A percentile compares a stretch with the other conserved stretches of the same genome.
These are phyloP conservation scores for Fraxinus quadrangulata DNA, from an alignment of 257 asterid species.

Conservation along the genomic window DNA sequence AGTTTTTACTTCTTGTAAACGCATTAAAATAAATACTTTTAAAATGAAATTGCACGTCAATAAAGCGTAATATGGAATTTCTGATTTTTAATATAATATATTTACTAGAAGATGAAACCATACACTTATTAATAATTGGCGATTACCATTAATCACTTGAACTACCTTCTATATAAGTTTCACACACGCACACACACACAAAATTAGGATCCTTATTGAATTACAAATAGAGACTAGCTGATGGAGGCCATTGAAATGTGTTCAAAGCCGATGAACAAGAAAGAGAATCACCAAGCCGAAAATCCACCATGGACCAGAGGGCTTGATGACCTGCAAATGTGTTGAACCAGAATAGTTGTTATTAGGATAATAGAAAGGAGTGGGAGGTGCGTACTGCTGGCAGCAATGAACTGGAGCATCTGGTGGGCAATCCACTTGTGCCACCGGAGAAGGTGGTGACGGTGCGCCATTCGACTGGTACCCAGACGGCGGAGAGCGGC, in stretches of 20 bases:
- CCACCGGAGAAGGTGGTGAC: conserved; percentile 26
- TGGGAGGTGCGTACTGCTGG: conserved; percentile 26
- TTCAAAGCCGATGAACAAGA: conserved; percentile 16
- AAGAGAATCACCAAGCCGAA: conserved; percentile 11
- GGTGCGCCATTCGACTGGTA: conserved; percentile 18
- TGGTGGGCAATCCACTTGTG: conserved; percentile 38
- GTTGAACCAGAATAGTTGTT: conserved; percentile 25
- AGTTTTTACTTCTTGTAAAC: too few species aligned
- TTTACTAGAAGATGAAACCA: too few species aligned
- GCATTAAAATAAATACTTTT: too few species aligned
- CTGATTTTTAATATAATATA: too few species aligned
- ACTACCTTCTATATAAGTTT: neutral
- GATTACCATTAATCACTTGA: neutral
- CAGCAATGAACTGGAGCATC: conserved; percentile 30
- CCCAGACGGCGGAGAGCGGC: conserved; percentile 21
- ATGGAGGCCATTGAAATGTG: neutral
- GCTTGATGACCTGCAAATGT: neutral
- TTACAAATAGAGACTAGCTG: neutral
- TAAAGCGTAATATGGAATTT: too few species aligned
- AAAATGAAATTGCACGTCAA: too few species aligned
- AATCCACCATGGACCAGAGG: conserved; percentile 17
- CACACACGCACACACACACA: too few species aligned
- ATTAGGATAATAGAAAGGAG: conserved; percentile 19
- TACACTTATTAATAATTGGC: neutral
- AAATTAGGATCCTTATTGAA: too few species aligned